Conservation (phyloP, 108 stramenopile genomes). For the Mayamaea pseudoterrestris region DNA sequence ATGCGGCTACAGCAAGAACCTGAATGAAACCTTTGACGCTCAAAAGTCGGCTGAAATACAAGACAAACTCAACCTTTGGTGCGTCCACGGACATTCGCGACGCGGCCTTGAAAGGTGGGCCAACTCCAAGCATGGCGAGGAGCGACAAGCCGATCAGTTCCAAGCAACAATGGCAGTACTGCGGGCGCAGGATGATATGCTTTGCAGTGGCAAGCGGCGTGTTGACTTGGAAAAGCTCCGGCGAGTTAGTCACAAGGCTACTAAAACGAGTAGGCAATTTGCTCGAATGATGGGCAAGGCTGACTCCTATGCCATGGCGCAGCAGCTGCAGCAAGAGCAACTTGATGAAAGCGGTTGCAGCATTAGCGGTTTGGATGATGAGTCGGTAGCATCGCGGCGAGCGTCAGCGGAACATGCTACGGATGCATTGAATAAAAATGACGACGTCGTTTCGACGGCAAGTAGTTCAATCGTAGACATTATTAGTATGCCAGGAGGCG, state of each 20-base stretch:
- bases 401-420: no score
- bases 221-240: conserved; percentile 12
- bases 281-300: conserved; percentile 36
- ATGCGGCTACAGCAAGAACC: conserved; percentile 10
- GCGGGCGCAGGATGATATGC: conserved; percentile 13
- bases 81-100: conserved; percentile 15
- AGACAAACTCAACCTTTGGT: conserved; percentile 20
- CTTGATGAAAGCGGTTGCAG: no score
- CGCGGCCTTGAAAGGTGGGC: conserved; percentile 32
- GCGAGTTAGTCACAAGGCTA: conserved; percentile 10
- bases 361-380: no score
- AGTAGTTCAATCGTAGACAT: no score
- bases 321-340: no score
- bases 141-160: conserved; percentile 15
- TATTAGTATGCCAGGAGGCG: no score
- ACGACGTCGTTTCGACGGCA: no score
- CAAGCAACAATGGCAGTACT: conserved; percentile 13
- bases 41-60: conserved; percentile 9
- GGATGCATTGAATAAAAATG: no score
- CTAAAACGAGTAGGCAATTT: conserved; percentile 19
- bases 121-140: conserved; percentile 9
- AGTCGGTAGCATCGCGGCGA: no score
- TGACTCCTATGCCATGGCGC: conserved; percentile 23
- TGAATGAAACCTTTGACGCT: conserved; percentile 11
- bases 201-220: neutral